Evolutionary conservation across 2,329 filamentous ascomycete species (phyloP).

Genomic region (Pseudogymnoascus sp.): DNA sequence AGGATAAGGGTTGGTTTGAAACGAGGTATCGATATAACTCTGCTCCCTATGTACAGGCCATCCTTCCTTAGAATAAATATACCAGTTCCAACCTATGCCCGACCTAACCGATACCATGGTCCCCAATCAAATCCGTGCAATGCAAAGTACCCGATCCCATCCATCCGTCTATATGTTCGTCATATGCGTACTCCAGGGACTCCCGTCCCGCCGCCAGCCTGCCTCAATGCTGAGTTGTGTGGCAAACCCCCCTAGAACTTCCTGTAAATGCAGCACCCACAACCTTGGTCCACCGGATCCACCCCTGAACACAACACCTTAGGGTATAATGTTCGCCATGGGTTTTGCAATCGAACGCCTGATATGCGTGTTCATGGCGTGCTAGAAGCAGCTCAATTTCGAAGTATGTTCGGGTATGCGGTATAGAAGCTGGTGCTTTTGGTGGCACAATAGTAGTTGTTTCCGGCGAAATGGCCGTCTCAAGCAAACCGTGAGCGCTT

Average conservation of each 20-base stretch:
- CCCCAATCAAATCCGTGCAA: background rate
- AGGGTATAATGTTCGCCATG: background rate
- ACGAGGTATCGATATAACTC: background rate
- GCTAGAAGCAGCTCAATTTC: background rate
- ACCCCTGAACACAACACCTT: background rate
- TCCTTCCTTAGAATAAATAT: background rate
- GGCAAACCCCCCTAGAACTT: background rate
- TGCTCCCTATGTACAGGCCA: slow-evolving; percentile 3
- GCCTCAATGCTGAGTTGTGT: background rate
- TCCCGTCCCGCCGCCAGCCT: background rate
- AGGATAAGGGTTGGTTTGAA: background rate
- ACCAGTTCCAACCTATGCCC: background rate
- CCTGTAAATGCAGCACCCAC: background rate
- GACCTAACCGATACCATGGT: background rate
- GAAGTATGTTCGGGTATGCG: background rate
- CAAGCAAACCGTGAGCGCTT: slow-evolving; percentile 28
- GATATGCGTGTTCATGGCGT: background rate
- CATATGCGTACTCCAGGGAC: background rate
- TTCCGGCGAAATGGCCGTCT: slow-evolving; percentile 8
- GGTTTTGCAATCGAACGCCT: background rate
- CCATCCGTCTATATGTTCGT: background rate
- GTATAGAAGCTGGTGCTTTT: background rate
- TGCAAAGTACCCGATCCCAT: background rate
- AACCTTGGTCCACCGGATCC: background rate
- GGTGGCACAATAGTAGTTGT: background rate